Evolutionary conservation across 768 basidiomycete genomes (phyloP).

Genomic region (Rhizopogon rudus): DNA sequence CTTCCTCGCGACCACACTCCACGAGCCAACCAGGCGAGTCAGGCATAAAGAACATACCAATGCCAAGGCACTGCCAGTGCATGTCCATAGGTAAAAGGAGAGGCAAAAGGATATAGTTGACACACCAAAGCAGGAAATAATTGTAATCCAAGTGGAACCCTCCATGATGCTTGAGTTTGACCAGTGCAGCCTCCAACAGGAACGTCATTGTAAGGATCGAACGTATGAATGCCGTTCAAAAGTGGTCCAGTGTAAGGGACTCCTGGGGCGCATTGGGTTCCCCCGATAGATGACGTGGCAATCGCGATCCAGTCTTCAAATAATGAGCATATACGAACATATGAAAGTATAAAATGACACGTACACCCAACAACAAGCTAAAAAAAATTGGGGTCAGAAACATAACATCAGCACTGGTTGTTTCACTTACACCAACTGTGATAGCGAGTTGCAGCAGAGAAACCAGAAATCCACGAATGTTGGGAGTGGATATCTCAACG

Average conservation of each 20-base stretch:
- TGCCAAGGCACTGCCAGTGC: conserved; percentile 19
- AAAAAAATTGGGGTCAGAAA: neutral
- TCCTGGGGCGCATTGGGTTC: conserved; percentile 23
- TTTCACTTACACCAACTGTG: conserved; percentile 27
- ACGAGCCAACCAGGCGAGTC: conserved; percentile 42
- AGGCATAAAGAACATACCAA: conserved; percentile 31
- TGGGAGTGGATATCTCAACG: conserved; percentile 35
- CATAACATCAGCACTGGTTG: neutral
- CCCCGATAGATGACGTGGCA: conserved; percentile 29
- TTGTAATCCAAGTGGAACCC: conserved; percentile 31
- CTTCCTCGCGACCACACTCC: conserved; percentile 30
- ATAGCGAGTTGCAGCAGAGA: conserved; percentile 32
- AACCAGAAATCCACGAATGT: conserved; percentile 32
- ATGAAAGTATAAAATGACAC: conserved; percentile 1
- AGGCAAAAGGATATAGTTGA: conserved; percentile 5
- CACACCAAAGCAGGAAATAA: conserved; percentile 33
- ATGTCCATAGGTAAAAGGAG: neutral
- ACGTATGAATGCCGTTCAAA: conserved; percentile 25
- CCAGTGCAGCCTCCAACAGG: conserved; percentile 27
- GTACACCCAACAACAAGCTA: conserved; percentile 27
- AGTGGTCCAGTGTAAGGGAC: conserved; percentile 26
- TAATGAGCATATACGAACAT: neutral
- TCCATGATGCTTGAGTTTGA: conserved; percentile 28
- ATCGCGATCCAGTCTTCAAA: conserved; percentile 27
- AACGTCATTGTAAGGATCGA: conserved; percentile 23